Percentiles rank a stretch among this genome's conserved stretches.
Evolutionary conservation across 2,329 filamentous ascomycete species (phyloP).

Genomic region (Penicillium vulpinum): DNA sequence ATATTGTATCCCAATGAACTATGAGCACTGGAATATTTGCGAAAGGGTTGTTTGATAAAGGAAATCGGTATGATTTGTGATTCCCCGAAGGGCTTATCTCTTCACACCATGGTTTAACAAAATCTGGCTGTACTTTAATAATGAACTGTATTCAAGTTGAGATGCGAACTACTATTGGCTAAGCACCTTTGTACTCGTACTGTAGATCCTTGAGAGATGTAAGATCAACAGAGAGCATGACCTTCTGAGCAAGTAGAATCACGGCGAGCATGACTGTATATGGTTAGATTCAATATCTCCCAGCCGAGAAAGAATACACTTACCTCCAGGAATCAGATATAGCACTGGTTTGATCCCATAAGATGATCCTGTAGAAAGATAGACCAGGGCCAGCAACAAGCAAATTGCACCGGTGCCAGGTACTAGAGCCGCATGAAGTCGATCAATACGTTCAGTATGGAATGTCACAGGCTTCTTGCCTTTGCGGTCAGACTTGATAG

Average conservation of each 20-base stretch:
- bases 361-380: slow-evolving; percentile 22
- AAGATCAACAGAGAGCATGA: slow-evolving; percentile 43
- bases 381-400: slow-evolving; percentile 32
- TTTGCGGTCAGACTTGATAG: slow-evolving; percentile 31
- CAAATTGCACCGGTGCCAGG: slow-evolving; percentile 33
- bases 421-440: slow-evolving; percentile 26
- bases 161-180: slow-evolving; percentile 3
- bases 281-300: slow-evolving; percentile 21
- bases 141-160: background rate
- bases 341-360: slow-evolving; percentile 26
- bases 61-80: slow-evolving; percentile 5
- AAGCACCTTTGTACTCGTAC: slow-evolving; percentile 46
- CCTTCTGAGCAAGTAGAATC: slow-evolving; percentile 33
- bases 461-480: slow-evolving; percentile 29
- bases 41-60: background rate
- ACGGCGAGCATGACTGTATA: slow-evolving; percentile 36
- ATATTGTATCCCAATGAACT: background rate
- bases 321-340: slow-evolving; percentile 43
- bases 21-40: background rate
- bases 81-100: slow-evolving; percentile 8
- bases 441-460: slow-evolving; percentile 19
- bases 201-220: slow-evolving; percentile 39
- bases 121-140: slow-evolving; percentile 7
- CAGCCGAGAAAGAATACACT: slow-evolving; percentile 13
- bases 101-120: slow-evolving; percentile 3